A percentile compares a stretch with the other conserved stretches of the same genome.
Conservation (phyloP, 176 grass and related monocot species). For the Leersia perrieri region DNA sequence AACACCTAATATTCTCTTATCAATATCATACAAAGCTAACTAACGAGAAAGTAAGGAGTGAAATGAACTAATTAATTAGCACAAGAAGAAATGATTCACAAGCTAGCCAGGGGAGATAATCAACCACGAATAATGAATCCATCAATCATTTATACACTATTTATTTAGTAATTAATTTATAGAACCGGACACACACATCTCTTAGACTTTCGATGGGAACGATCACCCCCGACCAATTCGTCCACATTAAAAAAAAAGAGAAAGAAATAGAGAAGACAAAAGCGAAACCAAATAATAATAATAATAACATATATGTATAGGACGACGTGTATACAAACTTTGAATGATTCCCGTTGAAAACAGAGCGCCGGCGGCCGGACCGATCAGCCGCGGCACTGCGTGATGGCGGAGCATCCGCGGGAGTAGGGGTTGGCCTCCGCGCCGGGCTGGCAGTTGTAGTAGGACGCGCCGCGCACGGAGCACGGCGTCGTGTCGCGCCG, state of each 20-base stretch:
- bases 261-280: background rate
- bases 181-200: background rate
- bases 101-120: background rate
- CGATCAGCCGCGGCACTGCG: conserved; percentile 52
- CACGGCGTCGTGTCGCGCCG: conserved; percentile 40
- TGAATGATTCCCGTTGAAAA: background rate
- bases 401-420: conserved; percentile 64
- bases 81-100: background rate
- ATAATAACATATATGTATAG: no score
- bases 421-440: conserved; percentile 58
- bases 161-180: conserved; percentile 11
- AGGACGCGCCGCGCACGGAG: conserved; percentile 65
- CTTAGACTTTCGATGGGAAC: background rate
- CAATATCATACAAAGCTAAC: no score
- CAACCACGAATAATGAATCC: background rate
- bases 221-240: background rate
- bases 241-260: background rate
- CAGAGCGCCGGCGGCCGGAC: no score
- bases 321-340: background rate
- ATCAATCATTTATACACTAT: conserved; percentile 7
- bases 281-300: no score
- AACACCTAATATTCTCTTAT: no score
- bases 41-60: no score
- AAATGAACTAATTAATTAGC: background rate
- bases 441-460: conserved; percentile 86